Evolutionary conservation across 371 early-diverging fungal genomes (phyloP).

Genomic region (Polyrhizophydium stewartii): DNA sequence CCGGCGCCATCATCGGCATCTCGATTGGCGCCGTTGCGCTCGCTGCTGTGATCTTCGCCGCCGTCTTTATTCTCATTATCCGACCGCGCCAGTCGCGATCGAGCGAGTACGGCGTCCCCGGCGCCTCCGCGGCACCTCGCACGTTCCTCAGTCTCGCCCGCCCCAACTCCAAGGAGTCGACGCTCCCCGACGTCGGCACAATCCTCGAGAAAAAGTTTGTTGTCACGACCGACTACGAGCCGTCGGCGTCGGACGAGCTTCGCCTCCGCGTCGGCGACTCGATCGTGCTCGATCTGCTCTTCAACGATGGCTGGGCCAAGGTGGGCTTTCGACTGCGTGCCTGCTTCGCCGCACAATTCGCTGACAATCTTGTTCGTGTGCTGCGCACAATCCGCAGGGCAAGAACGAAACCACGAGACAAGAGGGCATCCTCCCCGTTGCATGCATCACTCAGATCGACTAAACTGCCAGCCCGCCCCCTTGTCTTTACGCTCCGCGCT

Average conservation of each 20-base stretch:
- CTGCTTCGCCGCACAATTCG: background rate
- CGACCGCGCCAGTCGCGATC: background rate
- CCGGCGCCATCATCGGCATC: background rate
- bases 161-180: background rate
- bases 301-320: constrained; percentile 36
- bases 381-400: constrained; percentile 1
- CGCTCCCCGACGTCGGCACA: constrained; percentile 2
- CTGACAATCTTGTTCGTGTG: no score
- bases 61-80: background rate
- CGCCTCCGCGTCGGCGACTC: constrained; percentile 24
- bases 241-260: constrained; percentile 28
- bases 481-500: no score
- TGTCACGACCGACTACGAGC: constrained; percentile 17
- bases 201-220: constrained; percentile 22
- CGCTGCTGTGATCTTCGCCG: background rate
- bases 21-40: background rate
- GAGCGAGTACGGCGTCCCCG: background rate
- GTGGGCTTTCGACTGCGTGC: background rate
- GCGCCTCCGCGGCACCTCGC: background rate
- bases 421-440: constrained; percentile 4
- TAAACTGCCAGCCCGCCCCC: no score
- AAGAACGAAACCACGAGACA: constrained; percentile 2
- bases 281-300: constrained; percentile 26
- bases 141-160: background rate
- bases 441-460: constrained; percentile 1